Base-by-base conservation (phyloP, 192 early-diverging fungal species). In the Podila epicladia region DNA sequence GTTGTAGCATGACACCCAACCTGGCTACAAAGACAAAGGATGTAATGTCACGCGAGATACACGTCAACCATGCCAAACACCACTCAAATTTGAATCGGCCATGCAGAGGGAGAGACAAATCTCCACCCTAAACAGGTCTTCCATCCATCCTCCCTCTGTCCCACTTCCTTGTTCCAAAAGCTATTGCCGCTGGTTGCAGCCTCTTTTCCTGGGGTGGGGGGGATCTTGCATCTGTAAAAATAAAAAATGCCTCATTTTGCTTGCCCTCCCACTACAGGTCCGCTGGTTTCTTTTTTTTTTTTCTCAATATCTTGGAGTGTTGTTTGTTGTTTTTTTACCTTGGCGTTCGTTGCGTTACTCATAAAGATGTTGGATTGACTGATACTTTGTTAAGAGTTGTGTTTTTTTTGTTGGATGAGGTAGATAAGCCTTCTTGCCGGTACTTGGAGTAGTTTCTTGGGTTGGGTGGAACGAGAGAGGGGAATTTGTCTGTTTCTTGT, bases 261-360 rank as follows among this genome's bases (percentile, higher is more conserved):
- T 22, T 55, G n/a, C 15, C n/a, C 19, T 22, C 24, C 53, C 53
- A 24, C 53, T 17, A 2, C 53, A 55, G 24, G 53, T 22, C 50
- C 0, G n/a, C n/a, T 5, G n/a, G 15, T 0, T n/a, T 9, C 26
- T 55, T 22, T 7, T 19, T 1, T 9, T 55, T 55, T 22, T 5
- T 19, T 0, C 55, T 22, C 55, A 28, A 26, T n/a, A 58, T 28
- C 55, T 3, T 26, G n/a, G 22, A 26, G 26, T 58, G 55, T 11
- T 33, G 26, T 9, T 26, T 59, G 15, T 28, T 28, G 28, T 4
- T 17, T 33, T 32, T 29, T 69, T 80, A 80, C 77, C 77, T 80
- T 80, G 77, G 49, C 71, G 77, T 80, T 80, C 65, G 77, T 65
- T 80, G 77, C 67, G 77, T 71, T 80, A 73, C 77, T 80, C 77